Evolutionary conservation across 2,329 filamentous ascomycete genomes (phyloP).

Genomic region (Hortaea werneckii): DNA sequence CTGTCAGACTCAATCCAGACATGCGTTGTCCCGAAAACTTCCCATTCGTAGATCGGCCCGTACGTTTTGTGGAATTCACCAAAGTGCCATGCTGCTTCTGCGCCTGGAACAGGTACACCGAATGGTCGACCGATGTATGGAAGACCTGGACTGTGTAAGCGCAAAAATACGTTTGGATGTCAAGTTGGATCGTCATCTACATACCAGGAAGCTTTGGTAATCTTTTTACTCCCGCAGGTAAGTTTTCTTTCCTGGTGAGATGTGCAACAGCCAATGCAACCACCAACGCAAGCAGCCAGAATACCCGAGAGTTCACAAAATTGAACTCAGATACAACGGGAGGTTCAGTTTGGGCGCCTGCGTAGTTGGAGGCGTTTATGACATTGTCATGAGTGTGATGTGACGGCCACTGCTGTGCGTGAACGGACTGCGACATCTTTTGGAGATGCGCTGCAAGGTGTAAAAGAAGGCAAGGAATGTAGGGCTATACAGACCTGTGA

Average conservation of each 20-base stretch:
- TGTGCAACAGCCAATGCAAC: neutral
- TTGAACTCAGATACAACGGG: neutral
- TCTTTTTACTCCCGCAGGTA: slow-evolving; percentile 15
- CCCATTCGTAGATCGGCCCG: slow-evolving; percentile 27
- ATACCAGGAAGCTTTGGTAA: slow-evolving; percentile 13
- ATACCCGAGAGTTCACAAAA: neutral
- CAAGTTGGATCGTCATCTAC: neutral
- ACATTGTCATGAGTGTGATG: neutral
- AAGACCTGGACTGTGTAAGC: slow-evolving; percentile 10
- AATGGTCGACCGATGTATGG: slow-evolving; percentile 24
- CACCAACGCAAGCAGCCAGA: neutral
- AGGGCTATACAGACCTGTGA: too few species aligned
- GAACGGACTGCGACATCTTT: neutral
- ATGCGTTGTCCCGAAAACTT: slow-evolving; percentile 22
- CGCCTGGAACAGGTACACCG: slow-evolving; percentile 23
- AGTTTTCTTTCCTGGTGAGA: slow-evolving; percentile 4
- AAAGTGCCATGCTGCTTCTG: slow-evolving; percentile 26
- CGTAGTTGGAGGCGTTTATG: neutral
- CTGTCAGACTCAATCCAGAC: slow-evolving; percentile 28
- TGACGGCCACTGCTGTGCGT: neutral
- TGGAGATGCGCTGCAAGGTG: too few species aligned
- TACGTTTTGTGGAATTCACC: slow-evolving; percentile 24
- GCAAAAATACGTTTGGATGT: neutral
- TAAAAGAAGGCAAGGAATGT: neutral
- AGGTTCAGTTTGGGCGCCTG: neutral